Evolutionary conservation across 1,284 basidiomycete species (phyloP).

Genomic region (Clitocybe nebularis): DNA sequence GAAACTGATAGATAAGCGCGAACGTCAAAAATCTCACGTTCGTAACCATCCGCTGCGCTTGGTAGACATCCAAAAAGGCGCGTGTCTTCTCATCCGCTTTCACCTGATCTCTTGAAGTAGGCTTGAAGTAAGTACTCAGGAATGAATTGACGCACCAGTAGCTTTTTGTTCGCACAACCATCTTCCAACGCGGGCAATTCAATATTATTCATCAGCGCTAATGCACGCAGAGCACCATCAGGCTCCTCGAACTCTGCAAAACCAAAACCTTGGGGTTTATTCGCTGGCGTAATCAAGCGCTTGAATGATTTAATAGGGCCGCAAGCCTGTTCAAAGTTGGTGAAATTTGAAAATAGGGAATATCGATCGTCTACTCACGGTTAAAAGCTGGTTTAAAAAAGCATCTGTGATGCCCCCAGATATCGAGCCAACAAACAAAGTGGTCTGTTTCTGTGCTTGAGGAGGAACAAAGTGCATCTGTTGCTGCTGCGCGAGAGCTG

Average conservation of each 20-base stretch:
- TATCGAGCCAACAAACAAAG: slow-evolving; percentile 92
- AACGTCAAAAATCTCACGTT: slow-evolving; percentile 50
- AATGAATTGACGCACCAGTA: slow-evolving; percentile 61
- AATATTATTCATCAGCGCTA: slow-evolving; percentile 77
- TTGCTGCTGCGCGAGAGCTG: slow-evolving; percentile 80
- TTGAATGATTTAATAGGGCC: slow-evolving; percentile 87
- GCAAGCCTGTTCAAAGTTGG: slow-evolving; percentile 59
- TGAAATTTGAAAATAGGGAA: neutral
- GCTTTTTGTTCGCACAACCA: slow-evolving; percentile 79
- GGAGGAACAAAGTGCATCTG: slow-evolving; percentile 65
- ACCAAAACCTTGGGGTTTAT: slow-evolving; percentile 92
- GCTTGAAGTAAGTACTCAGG: slow-evolving; percentile 26
- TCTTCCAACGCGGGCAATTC: slow-evolving; percentile 87
- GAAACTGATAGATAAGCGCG: slow-evolving; percentile 4
- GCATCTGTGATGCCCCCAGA: slow-evolving; percentile 85
- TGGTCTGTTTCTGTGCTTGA: slow-evolving; percentile 55
- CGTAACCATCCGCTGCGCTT: slow-evolving; percentile 72
- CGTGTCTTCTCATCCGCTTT: slow-evolving; percentile 94
- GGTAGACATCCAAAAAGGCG: slow-evolving; percentile 81
- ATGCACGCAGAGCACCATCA: slow-evolving; percentile 80
- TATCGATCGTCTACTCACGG: slow-evolving; percentile 47
- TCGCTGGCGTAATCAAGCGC: slow-evolving; percentile 82
- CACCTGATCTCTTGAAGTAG: slow-evolving; percentile 51
- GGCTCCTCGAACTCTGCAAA: slow-evolving; percentile 93
- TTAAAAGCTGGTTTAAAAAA: slow-evolving; percentile 74